Conservation (phyloP, 805 yeast species). For the Lipomyces sp. region DNA sequence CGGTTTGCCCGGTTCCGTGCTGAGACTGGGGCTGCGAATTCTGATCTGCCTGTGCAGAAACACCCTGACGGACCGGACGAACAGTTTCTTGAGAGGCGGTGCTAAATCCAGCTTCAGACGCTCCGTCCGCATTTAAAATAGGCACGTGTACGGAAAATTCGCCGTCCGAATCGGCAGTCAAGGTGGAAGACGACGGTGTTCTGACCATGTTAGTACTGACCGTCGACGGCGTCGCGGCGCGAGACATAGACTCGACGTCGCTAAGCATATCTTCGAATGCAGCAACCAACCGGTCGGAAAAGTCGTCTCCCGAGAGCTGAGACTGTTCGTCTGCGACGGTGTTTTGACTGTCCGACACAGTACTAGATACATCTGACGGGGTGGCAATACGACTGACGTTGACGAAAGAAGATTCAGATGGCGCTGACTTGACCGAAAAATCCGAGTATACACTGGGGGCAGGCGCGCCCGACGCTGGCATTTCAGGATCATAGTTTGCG, state of each 20-base stretch:
- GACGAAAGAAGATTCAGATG: too few relatives aligned
- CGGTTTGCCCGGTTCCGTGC: background rate
- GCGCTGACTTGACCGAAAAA: too few relatives aligned
- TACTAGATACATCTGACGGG: slow-evolving; percentile 6
- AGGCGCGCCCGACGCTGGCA: too few relatives aligned
- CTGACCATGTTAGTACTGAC: background rate
- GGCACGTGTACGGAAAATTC: background rate
- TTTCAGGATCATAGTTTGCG: too few relatives aligned
- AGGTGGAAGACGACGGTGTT: slow-evolving; percentile 4
- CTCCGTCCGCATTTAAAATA: background rate
- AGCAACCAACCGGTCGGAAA: slow-evolving; percentile 12
- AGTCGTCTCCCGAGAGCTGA: background rate
- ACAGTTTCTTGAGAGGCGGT: background rate
- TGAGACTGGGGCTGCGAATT: background rate
- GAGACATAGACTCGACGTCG: slow-evolving; percentile 9
- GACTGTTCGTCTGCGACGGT: background rate
- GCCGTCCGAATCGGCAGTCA: background rate
- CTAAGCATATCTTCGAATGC: slow-evolving; percentile 20
- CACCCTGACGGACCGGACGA: background rate
- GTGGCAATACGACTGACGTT: too few relatives aligned
- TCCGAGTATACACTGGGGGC: too few relatives aligned
- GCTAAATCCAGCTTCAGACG: background rate
- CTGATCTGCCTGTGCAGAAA: background rate
- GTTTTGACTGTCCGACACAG: background rate
- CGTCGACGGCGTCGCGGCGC: slow-evolving; percentile 1